These are phyloP conservation scores for Caloboletus inedulis DNA, from an alignment of 1,284 basidiomycete species.

Conservation along the genomic window DNA sequence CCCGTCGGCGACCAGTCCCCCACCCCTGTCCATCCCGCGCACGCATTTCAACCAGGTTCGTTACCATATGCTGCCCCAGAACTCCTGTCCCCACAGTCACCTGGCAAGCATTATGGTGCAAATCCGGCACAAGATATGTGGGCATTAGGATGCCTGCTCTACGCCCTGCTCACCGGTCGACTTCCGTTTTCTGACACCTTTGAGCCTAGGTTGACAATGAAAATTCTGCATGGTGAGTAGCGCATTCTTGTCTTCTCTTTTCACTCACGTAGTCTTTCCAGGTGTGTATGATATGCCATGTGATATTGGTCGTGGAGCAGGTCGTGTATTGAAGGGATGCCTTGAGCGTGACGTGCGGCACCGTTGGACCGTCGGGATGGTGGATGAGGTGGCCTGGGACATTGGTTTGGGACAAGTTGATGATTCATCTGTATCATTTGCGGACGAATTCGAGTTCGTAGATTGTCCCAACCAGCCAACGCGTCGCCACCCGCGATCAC, in stretches of 20 bases:
- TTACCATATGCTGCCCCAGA: conserved; percentile 88
- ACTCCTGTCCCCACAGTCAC: conserved; percentile 49
- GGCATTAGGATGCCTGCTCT: conserved; percentile 88
- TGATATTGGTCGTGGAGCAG: conserved; percentile 65
- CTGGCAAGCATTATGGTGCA: conserved; percentile 28
- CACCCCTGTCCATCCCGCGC: conserved; percentile 28
- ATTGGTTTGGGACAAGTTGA: conserved; percentile 65
- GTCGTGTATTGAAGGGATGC: conserved; percentile 73
- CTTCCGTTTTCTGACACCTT: conserved; percentile 86
- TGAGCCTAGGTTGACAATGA: conserved; percentile 87
- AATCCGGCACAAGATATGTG: conserved; percentile 87
- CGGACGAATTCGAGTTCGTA: conserved; percentile 31
- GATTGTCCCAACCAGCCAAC: conserved; percentile 17
- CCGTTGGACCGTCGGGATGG: conserved; percentile 74
- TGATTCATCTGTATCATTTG: conserved; percentile 27
- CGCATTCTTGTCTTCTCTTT: background rate
- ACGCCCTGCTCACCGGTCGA: conserved; percentile 74
- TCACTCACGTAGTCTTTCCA: conserved; percentile 28
- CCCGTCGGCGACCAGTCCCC: conserved; percentile 40
- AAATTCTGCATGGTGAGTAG: conserved; percentile 77
- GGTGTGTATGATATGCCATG: conserved; percentile 58
- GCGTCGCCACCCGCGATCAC: conserved; percentile 18
- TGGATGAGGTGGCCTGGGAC: conserved; percentile 77
- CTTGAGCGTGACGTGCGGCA: conserved; percentile 55
- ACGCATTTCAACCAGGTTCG: conserved; percentile 75